Percentiles rank a stretch among this genome's conserved stretches.
phyloP scores from a whole-genome alignment of 176 grass and related monocot genomes.

The Triticum turgidum region DNA sequence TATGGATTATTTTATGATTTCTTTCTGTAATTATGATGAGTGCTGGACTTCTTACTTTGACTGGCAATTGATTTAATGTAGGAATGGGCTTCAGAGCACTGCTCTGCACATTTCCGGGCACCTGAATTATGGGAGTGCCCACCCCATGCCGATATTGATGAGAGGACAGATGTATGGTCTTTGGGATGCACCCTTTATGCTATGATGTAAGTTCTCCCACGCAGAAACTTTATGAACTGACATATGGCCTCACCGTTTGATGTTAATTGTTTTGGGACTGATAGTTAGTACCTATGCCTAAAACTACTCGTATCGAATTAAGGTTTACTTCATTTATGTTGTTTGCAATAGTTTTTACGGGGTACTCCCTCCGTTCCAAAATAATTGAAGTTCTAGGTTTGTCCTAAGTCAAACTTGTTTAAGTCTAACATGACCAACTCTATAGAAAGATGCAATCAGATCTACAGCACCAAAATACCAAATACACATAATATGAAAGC shows the following conservation, averaged over 20 bases:
- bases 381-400: too few species aligned
- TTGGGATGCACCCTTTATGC: constrained; percentile 79
- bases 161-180: constrained; percentile 91
- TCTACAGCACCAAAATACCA: too few species aligned
- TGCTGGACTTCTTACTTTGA: constrained; percentile 4
- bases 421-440: too few species aligned
- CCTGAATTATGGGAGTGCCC: constrained; percentile 86
- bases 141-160: constrained; percentile 67
- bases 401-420: too few species aligned
- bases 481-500: too few species aligned
- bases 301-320: not conserved
- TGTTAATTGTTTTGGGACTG: not conserved
- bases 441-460: too few species aligned
- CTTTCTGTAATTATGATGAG: not conserved
- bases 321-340: not conserved
- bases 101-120: constrained; percentile 59
- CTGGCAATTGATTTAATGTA: constrained; percentile 15
- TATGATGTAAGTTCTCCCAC: constrained; percentile 60
- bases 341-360: not conserved
- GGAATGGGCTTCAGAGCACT: constrained; percentile 90
- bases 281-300: not conserved
- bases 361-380: not conserved
- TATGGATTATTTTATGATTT: not conserved
- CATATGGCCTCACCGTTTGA: not conserved
- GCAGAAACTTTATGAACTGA: not conserved